Evolutionary conservation across 768 basidiomycete genomes (phyloP), one percentile per base, ranked within the genome.

Genomic region (Mycena alexandri): DNA sequence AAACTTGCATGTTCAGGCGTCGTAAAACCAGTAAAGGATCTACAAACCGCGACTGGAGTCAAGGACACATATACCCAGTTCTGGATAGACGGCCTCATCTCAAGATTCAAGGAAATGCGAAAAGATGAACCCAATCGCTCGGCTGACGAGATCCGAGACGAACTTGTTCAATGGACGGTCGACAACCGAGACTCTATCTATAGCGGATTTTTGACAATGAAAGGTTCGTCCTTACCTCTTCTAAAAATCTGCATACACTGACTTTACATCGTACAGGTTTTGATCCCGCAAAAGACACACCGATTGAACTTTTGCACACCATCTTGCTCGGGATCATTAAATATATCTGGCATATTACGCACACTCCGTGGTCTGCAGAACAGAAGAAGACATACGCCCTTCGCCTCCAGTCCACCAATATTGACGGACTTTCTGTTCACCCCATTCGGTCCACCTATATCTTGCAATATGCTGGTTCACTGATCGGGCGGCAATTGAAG

Each of bases 381-480:
- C 25, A 52, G 51, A 52, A 52, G 33, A 33, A 38, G 34, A 54
- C 53, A 21, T 38, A 54, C n/a, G 19, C n/a, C 38, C 36, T 36
- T 38, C 53, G n/a, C 36, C 34, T 54, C n/a, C 53, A 54, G 66
- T 67, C 77, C 5, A 79, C 83, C 0, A 53, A 77, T 34, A 73
- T 67, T 13, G 46, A 69, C 21, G 81, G 79, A 0, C 73, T 80
- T 8, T 73, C 74, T 1, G 67, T 80, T 12, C 80, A 71, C 6
- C 33, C 76, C 5, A 78, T 86, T 24, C 77, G 77, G 21, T 80
- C 81, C 0, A 68, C 71, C 1, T 85, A 84, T 66, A 82, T 85
- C 22, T 77, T 81, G 70, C 81, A 84, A 48, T 84, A 85, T 65
- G 70, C 74, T 0, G 82, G 81, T 57, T 79, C 78, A 0, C 73